Base-by-base conservation (phyloP, 2,329 filamentous ascomycete genomes). In the Cytospora mali region DNA sequence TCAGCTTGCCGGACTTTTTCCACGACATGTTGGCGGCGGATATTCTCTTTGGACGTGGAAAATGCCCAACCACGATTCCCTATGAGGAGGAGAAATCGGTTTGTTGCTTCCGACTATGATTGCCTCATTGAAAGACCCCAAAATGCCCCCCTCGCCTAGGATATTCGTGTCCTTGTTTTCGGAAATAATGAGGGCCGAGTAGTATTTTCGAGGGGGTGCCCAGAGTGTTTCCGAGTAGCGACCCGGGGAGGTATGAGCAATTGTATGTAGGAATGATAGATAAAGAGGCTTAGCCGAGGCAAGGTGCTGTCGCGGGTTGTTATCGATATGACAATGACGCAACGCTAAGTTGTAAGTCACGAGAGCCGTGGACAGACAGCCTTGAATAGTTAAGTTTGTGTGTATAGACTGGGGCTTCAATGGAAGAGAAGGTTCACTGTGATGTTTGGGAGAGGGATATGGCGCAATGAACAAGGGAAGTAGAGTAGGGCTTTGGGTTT, bases 1-100 rank as follows among this genome's bases (percentile, higher is more conserved):
- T 95, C 88, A 98, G 80, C 80, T 87, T 85, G 77, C 93, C 90
- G 67, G 91, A 90, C 75, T 89, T 90, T 82, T 89, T 97, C 94
- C 94, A 98, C 82, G 91, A 91, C 93, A 97, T 97, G 76, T 72
- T 82, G 79, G 73, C 70, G 67, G 66, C 58, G 56, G n/a, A n/a
- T n/a, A n/a, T n/a, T n/a, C n/a, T n/a, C n/a, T 63, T 35, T 56
- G 59, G n/a, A n/a, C 61, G 61, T 69, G 66, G 69, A 54, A n/a
- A n/a, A n/a, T 50, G 46, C 56, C 63, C n/a, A n/a, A n/a, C n/a
- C 63, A 63, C 63, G 60, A 57, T 57, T 60, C 55, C 63, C 60
- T 57, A n/a, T 21, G 21, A 21, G n/a, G 31, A 46, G 33, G 57
- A 58, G 61, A 62, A 33, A 21, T 50, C 28, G 48, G 59, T 27